Evolutionary conservation across 108 stramenopile species (phyloP), one percentile per base, ranked within the genome.

Genomic region (Nannochloropsis gaditana): DNA sequence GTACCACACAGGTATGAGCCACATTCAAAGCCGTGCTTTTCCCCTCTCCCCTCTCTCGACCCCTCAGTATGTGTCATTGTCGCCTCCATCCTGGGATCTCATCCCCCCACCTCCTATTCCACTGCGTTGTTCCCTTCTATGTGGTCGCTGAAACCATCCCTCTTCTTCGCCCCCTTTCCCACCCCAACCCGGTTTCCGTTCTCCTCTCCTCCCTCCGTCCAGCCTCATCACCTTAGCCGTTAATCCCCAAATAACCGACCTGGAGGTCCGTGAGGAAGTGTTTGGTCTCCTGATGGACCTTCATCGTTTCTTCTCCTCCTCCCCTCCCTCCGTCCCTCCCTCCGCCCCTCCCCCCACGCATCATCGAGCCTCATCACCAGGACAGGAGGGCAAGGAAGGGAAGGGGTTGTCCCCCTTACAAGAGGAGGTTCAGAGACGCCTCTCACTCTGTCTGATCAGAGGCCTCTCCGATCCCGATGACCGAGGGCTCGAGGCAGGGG

Each of bases 391-490:
- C 15, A n/a, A 73, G 59, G n/a, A n/a, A 3, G 59, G 19, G 59
- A 73, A 8, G 59, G 6, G 2, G 8, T 8, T 4, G 19, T 73
- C 4, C 5, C 2, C 19, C 59, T 73, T 15, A n/a, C 6, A 8
- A 73, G 8, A 73, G 59, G n/a, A n/a, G 19, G 59, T 0, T 84
- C 73, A 80, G 47, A 17, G 87, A 87, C 50, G 42, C 81, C 19
- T 59, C 83, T 2, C 82, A 82, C 5, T 83, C 59, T 43, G 88
- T 84, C 21, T 88, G 41, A 73, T 88, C 42, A 81, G 73, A 15
- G 88, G 88, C 59, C 82, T 88, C 17, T 82, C 84, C 5, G 88
- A 88, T 44, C 88, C 88, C 9, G 88, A 88, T 45, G 88, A 88
- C 83, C 80, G 84, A n/a, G 88, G 87, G 6, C 21, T 83, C 21